phyloP scores from a whole-genome alignment of 768 basidiomycete species.

The Daedalea quercina region DNA sequence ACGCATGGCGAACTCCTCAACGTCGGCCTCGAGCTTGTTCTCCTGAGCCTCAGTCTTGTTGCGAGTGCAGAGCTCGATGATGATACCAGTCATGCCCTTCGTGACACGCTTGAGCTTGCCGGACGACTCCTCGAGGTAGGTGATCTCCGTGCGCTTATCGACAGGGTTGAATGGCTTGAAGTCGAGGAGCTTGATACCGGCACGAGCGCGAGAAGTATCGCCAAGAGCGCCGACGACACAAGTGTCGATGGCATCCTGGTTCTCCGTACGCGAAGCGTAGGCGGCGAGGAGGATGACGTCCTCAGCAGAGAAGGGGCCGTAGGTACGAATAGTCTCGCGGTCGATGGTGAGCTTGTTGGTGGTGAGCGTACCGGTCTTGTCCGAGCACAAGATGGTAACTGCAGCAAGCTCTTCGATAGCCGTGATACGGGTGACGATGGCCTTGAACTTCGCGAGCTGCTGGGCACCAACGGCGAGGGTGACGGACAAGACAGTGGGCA shows the following conservation, averaged over 20 bases:
- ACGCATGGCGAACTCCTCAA: constrained; percentile 92
- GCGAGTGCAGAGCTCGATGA: constrained; percentile 94
- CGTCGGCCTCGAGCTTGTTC: constrained; percentile 87
- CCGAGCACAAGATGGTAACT: constrained; percentile 97
- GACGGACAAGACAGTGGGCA: constrained; percentile 98
- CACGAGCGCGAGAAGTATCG: constrained; percentile 68
- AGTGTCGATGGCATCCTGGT: constrained; percentile 94
- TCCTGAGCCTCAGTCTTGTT: constrained; percentile 95
- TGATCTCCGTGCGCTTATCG: constrained; percentile 98
- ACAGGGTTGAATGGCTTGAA: constrained; percentile 99
- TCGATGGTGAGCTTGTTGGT: constrained; percentile 99
- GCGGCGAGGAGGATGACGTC: constrained; percentile 93
- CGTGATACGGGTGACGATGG: constrained; percentile 99
- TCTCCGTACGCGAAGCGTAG: constrained; percentile 97
- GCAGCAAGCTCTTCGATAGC: constrained; percentile 98
- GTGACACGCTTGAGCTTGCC: constrained; percentile 98
- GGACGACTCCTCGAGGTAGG: constrained; percentile 87
- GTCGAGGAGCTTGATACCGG: constrained; percentile 92
- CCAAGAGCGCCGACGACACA: constrained; percentile 80
- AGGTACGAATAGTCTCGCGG: constrained; percentile 83
- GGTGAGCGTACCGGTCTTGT: constrained; percentile 97
- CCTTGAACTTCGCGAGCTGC: constrained; percentile 98
- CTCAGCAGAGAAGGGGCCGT: constrained; percentile 87
- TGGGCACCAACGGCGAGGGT: constrained; percentile 98
- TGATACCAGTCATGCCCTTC: constrained; percentile 99